Conservation (phyloP, 805 yeast species). For the Nematodospora valgi region DNA sequence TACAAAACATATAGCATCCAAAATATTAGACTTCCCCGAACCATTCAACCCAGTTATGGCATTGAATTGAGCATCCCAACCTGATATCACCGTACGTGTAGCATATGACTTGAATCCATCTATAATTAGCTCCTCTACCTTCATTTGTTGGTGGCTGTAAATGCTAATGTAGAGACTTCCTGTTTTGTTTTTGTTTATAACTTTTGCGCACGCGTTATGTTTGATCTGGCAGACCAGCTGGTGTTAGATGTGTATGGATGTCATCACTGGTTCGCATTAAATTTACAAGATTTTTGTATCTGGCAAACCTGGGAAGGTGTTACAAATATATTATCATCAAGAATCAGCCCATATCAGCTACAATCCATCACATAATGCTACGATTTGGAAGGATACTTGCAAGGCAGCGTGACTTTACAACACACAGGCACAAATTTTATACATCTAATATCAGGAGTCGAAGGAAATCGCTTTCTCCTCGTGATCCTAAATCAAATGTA, state of each 20-base stretch:
- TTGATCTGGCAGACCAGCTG: neutral
- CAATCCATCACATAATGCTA: too few relatives aligned
- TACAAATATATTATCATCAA: too few relatives aligned
- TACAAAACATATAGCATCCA: slow-evolving; percentile 98
- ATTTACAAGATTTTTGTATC: too few relatives aligned
- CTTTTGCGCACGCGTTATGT: slow-evolving; percentile 1
- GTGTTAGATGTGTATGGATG: neutral
- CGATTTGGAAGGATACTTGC: neutral
- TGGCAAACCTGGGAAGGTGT: too few relatives aligned
- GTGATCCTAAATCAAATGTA: too few relatives aligned
- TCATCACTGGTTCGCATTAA: too few relatives aligned
- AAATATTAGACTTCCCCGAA: slow-evolving; percentile 92
- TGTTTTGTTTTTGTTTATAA: neutral
- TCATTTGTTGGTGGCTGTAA: slow-evolving; percentile 46
- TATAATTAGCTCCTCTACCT: slow-evolving; percentile 91
- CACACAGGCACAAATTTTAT: too few relatives aligned
- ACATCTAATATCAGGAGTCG: too few relatives aligned
- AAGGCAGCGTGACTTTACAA: too few relatives aligned
- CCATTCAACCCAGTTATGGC: slow-evolving; percentile 98
- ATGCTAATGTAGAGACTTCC: neutral
- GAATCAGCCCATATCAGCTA: too few relatives aligned
- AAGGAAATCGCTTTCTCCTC: too few relatives aligned
- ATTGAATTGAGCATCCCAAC: slow-evolving; percentile 95
- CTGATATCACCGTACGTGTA: slow-evolving; percentile 89
- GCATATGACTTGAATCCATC: slow-evolving; percentile 99